Conservation (phyloP, 2,329 filamentous ascomycete species). For the Berkeleyomyces rouxiae region DNA sequence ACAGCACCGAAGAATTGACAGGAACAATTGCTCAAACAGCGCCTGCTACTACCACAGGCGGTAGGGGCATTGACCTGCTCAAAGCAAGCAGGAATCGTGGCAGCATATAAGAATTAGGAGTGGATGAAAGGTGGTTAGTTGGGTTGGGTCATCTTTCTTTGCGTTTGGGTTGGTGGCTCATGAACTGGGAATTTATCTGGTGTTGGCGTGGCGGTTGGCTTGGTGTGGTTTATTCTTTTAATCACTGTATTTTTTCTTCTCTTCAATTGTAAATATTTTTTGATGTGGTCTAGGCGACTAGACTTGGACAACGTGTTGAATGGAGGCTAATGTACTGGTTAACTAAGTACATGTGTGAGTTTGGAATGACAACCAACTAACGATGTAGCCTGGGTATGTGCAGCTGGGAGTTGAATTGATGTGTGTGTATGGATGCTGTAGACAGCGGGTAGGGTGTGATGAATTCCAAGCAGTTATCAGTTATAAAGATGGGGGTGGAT, state of each 20-base stretch:
- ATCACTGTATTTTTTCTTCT: background rate
- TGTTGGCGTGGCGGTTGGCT: background rate
- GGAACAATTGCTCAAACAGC: background rate
- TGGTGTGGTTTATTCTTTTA: background rate
- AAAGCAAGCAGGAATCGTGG: background rate
- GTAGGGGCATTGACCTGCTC: background rate
- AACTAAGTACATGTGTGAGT: background rate
- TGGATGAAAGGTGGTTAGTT: too few species aligned
- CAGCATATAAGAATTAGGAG: background rate
- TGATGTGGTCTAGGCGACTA: too few species aligned
- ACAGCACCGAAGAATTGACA: constrained; percentile 9
- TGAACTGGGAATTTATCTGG: background rate
- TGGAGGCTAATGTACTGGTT: background rate
- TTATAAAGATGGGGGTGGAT: too few species aligned
- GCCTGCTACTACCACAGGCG: background rate
- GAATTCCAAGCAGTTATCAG: too few species aligned
- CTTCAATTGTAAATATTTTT: background rate
- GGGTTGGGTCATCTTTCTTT: background rate
- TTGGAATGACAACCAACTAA: too few species aligned
- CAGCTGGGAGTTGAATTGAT: too few species aligned
- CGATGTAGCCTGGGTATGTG: too few species aligned
- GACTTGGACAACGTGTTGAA: background rate
- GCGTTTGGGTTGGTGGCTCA: background rate
- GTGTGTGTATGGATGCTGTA: too few species aligned
- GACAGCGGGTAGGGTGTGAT: too few species aligned